Percentiles rank a stretch among this genome's conserved stretches.
phyloP scores from a whole-genome alignment of 2,329 filamentous ascomycete species.

The Ophiostoma ulmi region DNA sequence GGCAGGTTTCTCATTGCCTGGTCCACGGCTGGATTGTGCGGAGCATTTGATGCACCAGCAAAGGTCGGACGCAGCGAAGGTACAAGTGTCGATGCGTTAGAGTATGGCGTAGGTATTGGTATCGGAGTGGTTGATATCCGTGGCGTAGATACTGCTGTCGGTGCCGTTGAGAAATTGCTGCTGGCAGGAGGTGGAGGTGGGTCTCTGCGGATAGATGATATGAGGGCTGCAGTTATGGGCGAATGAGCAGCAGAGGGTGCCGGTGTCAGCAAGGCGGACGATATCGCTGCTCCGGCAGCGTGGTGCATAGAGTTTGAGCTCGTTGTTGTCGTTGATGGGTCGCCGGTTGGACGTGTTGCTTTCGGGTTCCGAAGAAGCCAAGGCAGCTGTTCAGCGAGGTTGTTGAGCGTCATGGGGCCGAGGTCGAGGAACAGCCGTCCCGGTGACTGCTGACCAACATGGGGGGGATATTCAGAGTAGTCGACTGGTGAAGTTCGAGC shows the following conservation, averaged over 20 bases:
- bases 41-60: background rate
- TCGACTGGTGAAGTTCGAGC: background rate
- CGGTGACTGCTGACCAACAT: slow-evolving; percentile 30
- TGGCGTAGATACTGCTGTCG: slow-evolving; percentile 8
- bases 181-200: background rate
- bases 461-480: background rate
- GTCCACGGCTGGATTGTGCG: slow-evolving; percentile 9
- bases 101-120: slow-evolving; percentile 15
- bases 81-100: slow-evolving; percentile 19
- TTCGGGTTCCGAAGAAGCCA: slow-evolving; percentile 51
- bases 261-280: slow-evolving; percentile 14
- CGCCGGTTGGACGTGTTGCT: slow-evolving; percentile 29
- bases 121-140: background rate
- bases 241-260: slow-evolving; percentile 14
- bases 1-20: slow-evolving; percentile 15
- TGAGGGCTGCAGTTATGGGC: slow-evolving; percentile 19
- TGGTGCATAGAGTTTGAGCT: background rate
- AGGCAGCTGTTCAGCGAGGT: slow-evolving; percentile 52
- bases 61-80: slow-evolving; percentile 12
- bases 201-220: slow-evolving; percentile 23
- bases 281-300: background rate
- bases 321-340: background rate
- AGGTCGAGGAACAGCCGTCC: slow-evolving; percentile 36
- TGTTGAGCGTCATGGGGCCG: slow-evolving; percentile 59
- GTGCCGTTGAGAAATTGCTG: slow-evolving; percentile 11